phyloP scores from a whole-genome alignment of 805 yeast species.

The Priceomyces carsonii region DNA sequence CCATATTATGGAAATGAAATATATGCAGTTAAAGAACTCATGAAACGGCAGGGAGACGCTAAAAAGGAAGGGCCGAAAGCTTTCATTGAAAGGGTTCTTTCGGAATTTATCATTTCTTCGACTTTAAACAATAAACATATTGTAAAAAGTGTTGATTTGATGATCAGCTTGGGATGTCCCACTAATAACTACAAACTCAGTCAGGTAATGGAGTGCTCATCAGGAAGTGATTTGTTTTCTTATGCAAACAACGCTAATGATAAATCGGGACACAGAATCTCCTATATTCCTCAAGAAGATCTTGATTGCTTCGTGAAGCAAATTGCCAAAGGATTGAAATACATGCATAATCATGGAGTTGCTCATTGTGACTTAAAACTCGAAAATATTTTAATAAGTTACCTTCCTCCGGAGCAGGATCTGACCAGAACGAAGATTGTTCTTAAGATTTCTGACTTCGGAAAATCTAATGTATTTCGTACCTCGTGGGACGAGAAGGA shows the following conservation, averaged over 20 bases:
- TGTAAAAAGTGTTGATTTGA: conserved; percentile 74
- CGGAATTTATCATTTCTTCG: conserved; percentile 87
- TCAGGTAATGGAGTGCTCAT: conserved; percentile 41
- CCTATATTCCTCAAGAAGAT: conserved; percentile 45
- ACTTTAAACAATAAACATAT: conserved; percentile 76
- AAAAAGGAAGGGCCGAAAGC: conserved; percentile 35
- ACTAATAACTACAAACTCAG: conserved; percentile 17
- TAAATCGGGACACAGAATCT: conserved; percentile 8
- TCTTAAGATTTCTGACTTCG: conserved; percentile 65
- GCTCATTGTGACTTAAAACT: conserved; percentile 94
- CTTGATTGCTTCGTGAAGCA: conserved; percentile 92
- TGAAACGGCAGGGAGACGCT: conserved; percentile 16
- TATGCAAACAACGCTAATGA: conserved; percentile 22
- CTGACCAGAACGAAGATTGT: conserved; percentile 13
- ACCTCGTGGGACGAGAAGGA: conserved; percentile 73
- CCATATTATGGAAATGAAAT: conserved; percentile 9
- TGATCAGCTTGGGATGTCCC: conserved; percentile 37
- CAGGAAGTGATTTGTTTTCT: conserved; percentile 37
- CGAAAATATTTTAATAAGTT: conserved; percentile 67
- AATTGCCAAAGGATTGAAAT: conserved; percentile 74
- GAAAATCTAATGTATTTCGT: conserved; percentile 86
- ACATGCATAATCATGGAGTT: conserved; percentile 88
- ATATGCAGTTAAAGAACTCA: conserved; percentile 38
- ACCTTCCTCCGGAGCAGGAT: conserved; percentile 6
- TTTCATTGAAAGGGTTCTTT: conserved; percentile 73